Evolutionary conservation across 805 yeast genomes (phyloP).

Genomic region (Myxozyma udenii): DNA sequence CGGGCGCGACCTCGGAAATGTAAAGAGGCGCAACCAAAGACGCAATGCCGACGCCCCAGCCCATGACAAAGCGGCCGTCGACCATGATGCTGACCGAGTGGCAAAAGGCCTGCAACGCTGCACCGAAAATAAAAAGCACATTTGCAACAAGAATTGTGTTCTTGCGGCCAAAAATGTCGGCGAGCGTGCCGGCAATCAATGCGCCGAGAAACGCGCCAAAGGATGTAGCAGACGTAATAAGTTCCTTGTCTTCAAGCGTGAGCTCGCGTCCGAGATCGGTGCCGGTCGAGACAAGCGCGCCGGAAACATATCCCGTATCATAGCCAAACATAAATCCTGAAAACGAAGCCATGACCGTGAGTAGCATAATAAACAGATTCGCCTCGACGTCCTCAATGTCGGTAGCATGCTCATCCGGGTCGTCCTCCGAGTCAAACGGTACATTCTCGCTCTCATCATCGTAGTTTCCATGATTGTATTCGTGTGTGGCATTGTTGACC

Average conservation of each 20-base stretch:
- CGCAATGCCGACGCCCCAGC: slow-evolving; percentile 96
- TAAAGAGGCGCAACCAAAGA: slow-evolving; percentile 92
- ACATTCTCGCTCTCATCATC: not conserved
- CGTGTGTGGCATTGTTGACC: too few relatives aligned
- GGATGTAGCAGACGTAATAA: slow-evolving; percentile 91
- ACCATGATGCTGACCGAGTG: slow-evolving; percentile 85
- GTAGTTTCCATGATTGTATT: not conserved
- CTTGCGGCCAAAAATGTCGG: slow-evolving; percentile 82
- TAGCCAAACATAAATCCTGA: slow-evolving; percentile 97
- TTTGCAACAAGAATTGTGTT: slow-evolving; percentile 81
- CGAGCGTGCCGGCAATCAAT: slow-evolving; percentile 70
- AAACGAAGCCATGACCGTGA: slow-evolving; percentile 59
- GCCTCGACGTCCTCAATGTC: slow-evolving; percentile 22
- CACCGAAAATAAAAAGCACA: slow-evolving; percentile 76
- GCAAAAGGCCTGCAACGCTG: slow-evolving; percentile 77
- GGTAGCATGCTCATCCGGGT: not conserved
- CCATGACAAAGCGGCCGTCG: slow-evolving; percentile 86
- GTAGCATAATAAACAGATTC: slow-evolving; percentile 30
- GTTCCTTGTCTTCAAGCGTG: slow-evolving; percentile 76
- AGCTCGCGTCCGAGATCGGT: slow-evolving; percentile 61
- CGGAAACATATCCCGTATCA: slow-evolving; percentile 94
- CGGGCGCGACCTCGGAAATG: slow-evolving; percentile 87
- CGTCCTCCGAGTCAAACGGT: slow-evolving; percentile 1
- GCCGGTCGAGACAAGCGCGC: slow-evolving; percentile 84
- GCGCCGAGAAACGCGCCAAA: slow-evolving; percentile 87